Conservation (phyloP, 164 flowering plant species). For the Piper betle region DNA sequence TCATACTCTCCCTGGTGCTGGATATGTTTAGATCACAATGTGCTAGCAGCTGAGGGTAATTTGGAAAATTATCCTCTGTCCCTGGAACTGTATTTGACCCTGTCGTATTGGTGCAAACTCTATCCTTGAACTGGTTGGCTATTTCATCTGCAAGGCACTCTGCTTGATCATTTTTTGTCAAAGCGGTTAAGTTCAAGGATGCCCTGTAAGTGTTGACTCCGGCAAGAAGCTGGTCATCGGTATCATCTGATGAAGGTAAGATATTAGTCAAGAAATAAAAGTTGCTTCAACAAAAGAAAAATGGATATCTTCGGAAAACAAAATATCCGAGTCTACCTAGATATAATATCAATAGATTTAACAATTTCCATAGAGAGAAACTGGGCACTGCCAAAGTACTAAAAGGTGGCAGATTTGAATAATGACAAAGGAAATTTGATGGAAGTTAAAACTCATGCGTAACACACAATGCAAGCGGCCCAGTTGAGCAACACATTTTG, state of each 20-base stretch:
- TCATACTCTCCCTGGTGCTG: conserved; percentile 40
- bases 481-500: too few species aligned
- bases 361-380: too few species aligned
- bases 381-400: too few species aligned
- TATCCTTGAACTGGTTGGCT: conserved; percentile 37
- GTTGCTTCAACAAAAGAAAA: too few species aligned
- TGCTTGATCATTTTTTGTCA: conserved; percentile 50
- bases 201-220: conserved; percentile 56
- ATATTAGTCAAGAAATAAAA: background rate
- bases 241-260: conserved; percentile 35
- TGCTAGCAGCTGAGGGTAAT: conserved; percentile 39
- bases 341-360: too few species aligned
- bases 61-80: conserved; percentile 19
- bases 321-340: background rate
- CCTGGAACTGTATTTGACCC: conserved; percentile 22
- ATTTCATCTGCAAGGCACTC: conserved; percentile 65
- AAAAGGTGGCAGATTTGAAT: too few species aligned
- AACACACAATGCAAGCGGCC: too few species aligned
- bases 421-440: too few species aligned
- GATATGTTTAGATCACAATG: conserved; percentile 53
- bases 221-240: conserved; percentile 40
- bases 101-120: conserved; percentile 30
- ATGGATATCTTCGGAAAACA: background rate
- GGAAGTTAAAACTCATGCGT: too few species aligned
- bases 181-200: conserved; percentile 32